These are phyloP conservation scores for Fusarium graminum DNA, from an alignment of 2,329 filamentous ascomycete genomes.

Conservation along the genomic window DNA sequence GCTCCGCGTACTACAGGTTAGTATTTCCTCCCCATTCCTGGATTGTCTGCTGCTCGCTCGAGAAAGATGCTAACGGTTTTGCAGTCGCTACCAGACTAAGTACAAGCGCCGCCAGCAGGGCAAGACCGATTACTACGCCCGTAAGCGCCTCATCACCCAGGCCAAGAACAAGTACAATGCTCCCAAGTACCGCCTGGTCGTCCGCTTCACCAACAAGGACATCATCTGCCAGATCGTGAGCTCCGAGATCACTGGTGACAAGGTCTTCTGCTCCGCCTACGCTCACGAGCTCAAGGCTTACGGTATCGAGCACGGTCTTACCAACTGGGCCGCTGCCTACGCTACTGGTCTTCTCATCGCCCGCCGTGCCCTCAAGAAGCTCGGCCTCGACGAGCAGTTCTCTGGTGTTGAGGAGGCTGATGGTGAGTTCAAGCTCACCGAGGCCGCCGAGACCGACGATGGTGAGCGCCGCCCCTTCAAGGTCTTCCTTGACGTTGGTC, in stretches of 20 bases:
- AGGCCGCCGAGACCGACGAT: slow-evolving; percentile 82
- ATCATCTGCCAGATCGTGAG: slow-evolving; percentile 98
- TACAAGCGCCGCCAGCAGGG: slow-evolving; percentile 96
- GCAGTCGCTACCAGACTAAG: slow-evolving; percentile 98
- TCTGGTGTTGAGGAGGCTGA: slow-evolving; percentile 95
- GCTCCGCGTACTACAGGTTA: slow-evolving; percentile 98
- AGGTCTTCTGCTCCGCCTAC: slow-evolving; percentile 94
- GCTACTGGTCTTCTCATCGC: slow-evolving; percentile 96
- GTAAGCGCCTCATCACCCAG: slow-evolving; percentile 99
- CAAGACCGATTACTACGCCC: slow-evolving; percentile 99
- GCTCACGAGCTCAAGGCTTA: slow-evolving; percentile 98
- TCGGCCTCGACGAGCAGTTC: slow-evolving; percentile 93
- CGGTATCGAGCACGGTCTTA: slow-evolving; percentile 97
- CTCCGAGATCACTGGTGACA: slow-evolving; percentile 97
- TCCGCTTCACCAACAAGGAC: slow-evolving; percentile 99
- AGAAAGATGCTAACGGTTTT: slow-evolving; percentile 46
- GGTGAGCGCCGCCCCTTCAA: slow-evolving; percentile 99
- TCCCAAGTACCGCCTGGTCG: slow-evolving; percentile 99
- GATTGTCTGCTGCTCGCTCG: neutral
- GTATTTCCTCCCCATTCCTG: slow-evolving; percentile 52
- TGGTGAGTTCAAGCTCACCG: slow-evolving; percentile 95
- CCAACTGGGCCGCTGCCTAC: slow-evolving; percentile 99
- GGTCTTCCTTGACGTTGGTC: slow-evolving; percentile 97
- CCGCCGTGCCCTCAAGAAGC: slow-evolving; percentile 96
- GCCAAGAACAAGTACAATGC: slow-evolving; percentile 99